Evolutionary conservation across 2,329 filamentous ascomycete species (phyloP).

Genomic region (Metarhizium anisopliae): DNA sequence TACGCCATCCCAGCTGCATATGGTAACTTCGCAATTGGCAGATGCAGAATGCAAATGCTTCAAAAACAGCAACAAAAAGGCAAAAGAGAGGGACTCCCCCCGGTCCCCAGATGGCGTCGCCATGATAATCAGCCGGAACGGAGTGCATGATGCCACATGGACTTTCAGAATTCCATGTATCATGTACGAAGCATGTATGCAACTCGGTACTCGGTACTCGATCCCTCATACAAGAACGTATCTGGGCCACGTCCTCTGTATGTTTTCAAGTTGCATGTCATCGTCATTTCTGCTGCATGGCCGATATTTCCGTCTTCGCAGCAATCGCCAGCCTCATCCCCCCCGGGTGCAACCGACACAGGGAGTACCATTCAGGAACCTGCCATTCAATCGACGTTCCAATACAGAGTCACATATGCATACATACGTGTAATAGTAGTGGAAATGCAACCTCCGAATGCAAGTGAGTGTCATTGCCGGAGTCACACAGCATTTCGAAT

Average conservation of each 20-base stretch:
- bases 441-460: background rate
- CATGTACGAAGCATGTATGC: too few relatives aligned
- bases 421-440: background rate
- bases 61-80: background rate
- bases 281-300: too few relatives aligned
- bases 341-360: background rate
- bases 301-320: too few relatives aligned
- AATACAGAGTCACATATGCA: background rate
- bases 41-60: too few relatives aligned
- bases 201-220: background rate
- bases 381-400: background rate
- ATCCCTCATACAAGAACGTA: background rate
- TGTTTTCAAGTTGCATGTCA: background rate
- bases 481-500: background rate
- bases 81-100: background rate
- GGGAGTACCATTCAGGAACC: background rate
- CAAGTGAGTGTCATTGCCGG: background rate
- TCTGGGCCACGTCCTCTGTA: background rate
- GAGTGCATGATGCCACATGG: background rate
- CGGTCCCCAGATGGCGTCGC: too few relatives aligned
- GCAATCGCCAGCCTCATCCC: background rate
- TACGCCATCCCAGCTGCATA: too few relatives aligned
- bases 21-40: too few relatives aligned
- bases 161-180: background rate
- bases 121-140: background rate